Base-by-base conservation (phyloP, 176 grass and related monocot genomes). In the Lolium perenne region DNA sequence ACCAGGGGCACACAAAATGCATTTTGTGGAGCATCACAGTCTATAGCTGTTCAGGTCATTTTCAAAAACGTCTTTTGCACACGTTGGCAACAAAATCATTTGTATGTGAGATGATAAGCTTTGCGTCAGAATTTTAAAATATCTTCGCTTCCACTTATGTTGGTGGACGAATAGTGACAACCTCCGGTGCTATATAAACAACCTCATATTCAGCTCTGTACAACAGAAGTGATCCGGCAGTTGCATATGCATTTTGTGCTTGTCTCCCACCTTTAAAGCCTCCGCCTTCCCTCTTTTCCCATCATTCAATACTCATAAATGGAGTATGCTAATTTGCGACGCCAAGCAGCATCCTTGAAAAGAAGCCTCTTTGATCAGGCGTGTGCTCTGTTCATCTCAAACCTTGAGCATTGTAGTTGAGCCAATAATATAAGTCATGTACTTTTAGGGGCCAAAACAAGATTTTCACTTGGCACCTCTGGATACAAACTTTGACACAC, bases 351-450 rank as follows among this genome's bases (percentile, higher is more conserved):
- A 41, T 86, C 85, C 79, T 77, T 95, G 85, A 95, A 88, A 85
- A 95, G 90, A 59, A 75, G 77, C 82, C 87, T 92, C 82, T 94
- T 98, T 71, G 86, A 95, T 92, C 91, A 98, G 91, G 96, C 91
- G 17, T 67, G 85, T 90, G 25, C n/a, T 77, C 14, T 87, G 49
- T 77, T 72, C 65, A 75, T 32, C 38, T 67, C 29, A 79, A 73
- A 15, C 59, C 2, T 76, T 32, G 86, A 57, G 70, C 48, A 78
- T 86, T 78, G 16, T 45, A 66, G 32, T 86, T 69, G 49, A 78
- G 10, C 15, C 49, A 55, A 74, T 26, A 60, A 55, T 58, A 41
- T 14, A 87, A 14, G 14, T 82, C 15, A 23, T 46, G 41, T 78
- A 72, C 71, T 22, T 29, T 45, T 1, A 40, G 21, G 21, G 59